Conservation (phyloP, 352 stramenopile species). For the Globisporangium iwayamae region DNA sequence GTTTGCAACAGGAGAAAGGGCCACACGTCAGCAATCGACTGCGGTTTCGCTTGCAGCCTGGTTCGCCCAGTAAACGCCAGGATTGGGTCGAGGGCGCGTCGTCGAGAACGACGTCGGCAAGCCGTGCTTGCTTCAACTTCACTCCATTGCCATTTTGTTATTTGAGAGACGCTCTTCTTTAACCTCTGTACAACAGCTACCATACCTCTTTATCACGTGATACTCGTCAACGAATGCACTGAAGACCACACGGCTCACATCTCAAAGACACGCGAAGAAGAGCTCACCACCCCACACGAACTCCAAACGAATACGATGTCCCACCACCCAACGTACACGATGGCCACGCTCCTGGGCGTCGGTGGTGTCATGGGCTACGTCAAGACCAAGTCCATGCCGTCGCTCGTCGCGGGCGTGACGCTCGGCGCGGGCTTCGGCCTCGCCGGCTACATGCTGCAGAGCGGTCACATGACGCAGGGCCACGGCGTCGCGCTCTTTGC, state of each 20-base stretch:
- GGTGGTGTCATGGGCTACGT: conserved; percentile 81
- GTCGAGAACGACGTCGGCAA: too few species aligned
- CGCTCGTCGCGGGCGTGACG: conserved; percentile 74
- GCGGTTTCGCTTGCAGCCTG: too few species aligned
- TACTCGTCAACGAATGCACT: too few species aligned
- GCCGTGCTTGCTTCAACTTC: too few species aligned
- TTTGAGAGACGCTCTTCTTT: too few species aligned
- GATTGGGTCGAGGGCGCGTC: too few species aligned
- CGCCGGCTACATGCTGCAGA: conserved; percentile 76
- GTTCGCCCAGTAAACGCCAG: too few species aligned
- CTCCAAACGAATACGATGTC: conserved; percentile 33
- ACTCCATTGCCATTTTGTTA: too few species aligned
- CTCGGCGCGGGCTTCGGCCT: conserved; percentile 77
- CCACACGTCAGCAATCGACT: too few species aligned
- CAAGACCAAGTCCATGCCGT: conserved; percentile 76
- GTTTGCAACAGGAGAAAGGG: too few species aligned
- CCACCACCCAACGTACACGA: conserved; percentile 84
- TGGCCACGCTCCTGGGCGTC: conserved; percentile 58
- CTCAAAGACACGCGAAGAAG: conserved; percentile 4
- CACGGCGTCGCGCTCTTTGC: conserved; percentile 77
- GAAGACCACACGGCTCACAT: not conserved
- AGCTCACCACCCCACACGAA: conserved; percentile 2
- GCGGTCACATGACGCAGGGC: conserved; percentile 77
- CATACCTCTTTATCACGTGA: too few species aligned
- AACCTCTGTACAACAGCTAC: too few species aligned